Evolutionary conservation across 23 red algal species (phyloP), one percentile per base, ranked within the genome.

Genomic region (Gracilaria caudata): DNA sequence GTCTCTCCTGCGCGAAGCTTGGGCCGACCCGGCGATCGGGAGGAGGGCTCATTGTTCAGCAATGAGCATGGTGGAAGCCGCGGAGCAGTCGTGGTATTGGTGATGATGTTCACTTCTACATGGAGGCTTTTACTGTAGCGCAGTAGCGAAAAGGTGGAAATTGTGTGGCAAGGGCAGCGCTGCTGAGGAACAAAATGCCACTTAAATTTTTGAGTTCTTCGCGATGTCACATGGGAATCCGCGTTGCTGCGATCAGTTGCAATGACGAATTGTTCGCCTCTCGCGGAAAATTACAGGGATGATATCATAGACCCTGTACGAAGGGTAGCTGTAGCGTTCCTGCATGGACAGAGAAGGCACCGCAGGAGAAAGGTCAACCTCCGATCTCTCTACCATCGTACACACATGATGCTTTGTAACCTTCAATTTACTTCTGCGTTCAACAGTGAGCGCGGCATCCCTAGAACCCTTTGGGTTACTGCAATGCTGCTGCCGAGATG

Each of bases 21-120:
- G 57, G 41, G 55, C 57, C 57, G 43, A 49, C 79, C 38, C 63
- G 57, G 51, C 39, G 79, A 83, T 60, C 39, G 70, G 70, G 79
- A 32, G 79, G 57, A 29, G 32, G 28, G 79, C 57, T 64, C 57
- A 66, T 80, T 40, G 35, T 38, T 36, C 23, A 19, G 36, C 57
- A 41, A 32, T 26, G 30, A 5, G 28, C 51, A 47, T 44, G 8
- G 14, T 26, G 58, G 57, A 47, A 11, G 30, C 61, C 29, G 2
- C 29, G 30, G 23, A 36, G 61, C 14, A 36, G 29, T 7, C 61
- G 36, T 36, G 19, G 8, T 1, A 6, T 26, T 24, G 9, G n/a
- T 32, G 25, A 66, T n/a, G 32, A 66, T 8, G 0, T 35, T 33
- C 3, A 66, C 61, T 66, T 66, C 61, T 66, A 66, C 58, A 63